phyloP scores from a whole-genome alignment of 2,329 filamentous ascomycete species.

The Magnaporthiopsis rhizophila region DNA sequence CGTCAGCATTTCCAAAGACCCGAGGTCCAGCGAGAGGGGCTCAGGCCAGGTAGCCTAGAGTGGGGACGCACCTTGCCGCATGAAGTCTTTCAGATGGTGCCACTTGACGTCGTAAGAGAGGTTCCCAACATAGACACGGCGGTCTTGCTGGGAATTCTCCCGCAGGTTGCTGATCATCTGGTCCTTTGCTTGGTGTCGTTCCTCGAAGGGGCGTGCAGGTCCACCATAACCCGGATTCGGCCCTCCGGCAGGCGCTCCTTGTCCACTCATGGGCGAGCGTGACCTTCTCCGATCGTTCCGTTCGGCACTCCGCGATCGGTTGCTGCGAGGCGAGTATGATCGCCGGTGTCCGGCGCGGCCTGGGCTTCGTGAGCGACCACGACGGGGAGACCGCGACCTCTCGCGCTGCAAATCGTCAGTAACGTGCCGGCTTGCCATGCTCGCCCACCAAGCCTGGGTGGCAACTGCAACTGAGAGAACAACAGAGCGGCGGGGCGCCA shows the following conservation, averaged over 20 bases:
- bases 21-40: constrained; percentile 1
- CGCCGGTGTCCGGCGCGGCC: constrained; percentile 60
- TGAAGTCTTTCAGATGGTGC: constrained; percentile 99
- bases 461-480: neutral
- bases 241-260: constrained; percentile 62
- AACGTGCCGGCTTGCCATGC: constrained; percentile 5
- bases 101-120: constrained; percentile 99
- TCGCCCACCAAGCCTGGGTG: neutral
- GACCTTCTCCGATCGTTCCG: constrained; percentile 66
- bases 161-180: constrained; percentile 93
- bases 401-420: constrained; percentile 57
- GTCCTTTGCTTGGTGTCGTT: constrained; percentile 75
- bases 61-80: constrained; percentile 82
- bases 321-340: constrained; percentile 69
- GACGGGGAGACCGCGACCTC: constrained; percentile 71
- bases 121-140: constrained; percentile 98
- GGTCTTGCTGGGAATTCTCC: constrained; percentile 95
- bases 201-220: constrained; percentile 73
- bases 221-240: constrained; percentile 58
- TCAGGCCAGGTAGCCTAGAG: neutral
- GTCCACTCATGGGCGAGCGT: constrained; percentile 79
- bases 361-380: constrained; percentile 78
- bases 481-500: neutral
- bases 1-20: constrained; percentile 10
- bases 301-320: constrained; percentile 70